Base-by-base conservation (phyloP, 768 basidiomycete species). In the Stropharia rugosoannulata region DNA sequence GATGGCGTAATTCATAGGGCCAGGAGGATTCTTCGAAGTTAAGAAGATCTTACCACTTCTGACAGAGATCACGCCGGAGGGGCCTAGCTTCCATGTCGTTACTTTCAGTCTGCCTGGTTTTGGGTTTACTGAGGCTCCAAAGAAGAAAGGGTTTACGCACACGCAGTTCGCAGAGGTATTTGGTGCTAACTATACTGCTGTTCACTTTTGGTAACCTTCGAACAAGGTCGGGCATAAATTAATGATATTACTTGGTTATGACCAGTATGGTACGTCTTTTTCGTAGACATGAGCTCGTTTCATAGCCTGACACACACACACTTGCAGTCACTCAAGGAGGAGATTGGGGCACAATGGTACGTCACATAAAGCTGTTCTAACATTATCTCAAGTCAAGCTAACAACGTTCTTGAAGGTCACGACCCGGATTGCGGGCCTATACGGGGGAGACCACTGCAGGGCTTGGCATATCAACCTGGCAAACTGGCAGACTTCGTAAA, bases 41-140 rank as follows among this genome's bases (percentile, higher is more conserved):
- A 66, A 71, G 51, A 87, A 86, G 69, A 66, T 87, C 3, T 68
- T 88, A 0, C 81, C 85, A 0, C 62, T 85, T 12, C 70, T 89
- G 51, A 72, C 76, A 0, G 62, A 74, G 13, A 69, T 69, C 0
- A 74, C 77, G 3, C 54, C 70, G 2, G 74, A 77, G 0, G 70
- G 79, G 37, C 83, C 83, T 1, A 77, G 74, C 29, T 86, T 86
- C 61, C 86, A 87, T 55, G 83, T 87, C 18, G 84, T 89, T 1
- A 81, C 80, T 0, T 59, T 79, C 9, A 80, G 83, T 59, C 60
- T 87, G 2, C 86, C 86, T 11, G 83, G 83, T 0, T 87, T 67
- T 67, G 86, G 84, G 0, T 87, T 86, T 64, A 86, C 85, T 0
- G 74, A 81, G 10, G 80, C 75, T 1, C 77, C 81, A 3, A 74